These are phyloP conservation scores for Mrakia frigida DNA, from an alignment of 768 basidiomycete species.

Conservation along the genomic window DNA sequence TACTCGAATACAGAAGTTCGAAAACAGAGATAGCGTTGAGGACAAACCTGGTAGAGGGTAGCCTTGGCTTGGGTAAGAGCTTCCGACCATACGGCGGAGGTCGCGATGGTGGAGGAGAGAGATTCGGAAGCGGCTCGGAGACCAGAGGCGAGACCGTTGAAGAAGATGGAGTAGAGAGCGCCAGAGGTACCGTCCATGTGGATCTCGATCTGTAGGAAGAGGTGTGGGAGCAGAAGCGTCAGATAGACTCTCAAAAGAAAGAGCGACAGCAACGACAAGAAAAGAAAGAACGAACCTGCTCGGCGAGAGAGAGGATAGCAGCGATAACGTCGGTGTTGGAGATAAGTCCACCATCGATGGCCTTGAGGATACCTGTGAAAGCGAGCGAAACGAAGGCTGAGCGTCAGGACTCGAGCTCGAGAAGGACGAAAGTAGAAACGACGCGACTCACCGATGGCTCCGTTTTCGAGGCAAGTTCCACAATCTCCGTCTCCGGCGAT, in stretches of 20 bases:
- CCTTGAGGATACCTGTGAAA: constrained; percentile 20
- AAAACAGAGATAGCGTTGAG: constrained; percentile 40
- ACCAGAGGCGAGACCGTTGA: constrained; percentile 38
- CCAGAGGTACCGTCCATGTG: constrained; percentile 39
- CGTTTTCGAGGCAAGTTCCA: constrained; percentile 61
- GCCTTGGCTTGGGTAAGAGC: constrained; percentile 37
- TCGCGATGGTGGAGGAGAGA: constrained; percentile 22
- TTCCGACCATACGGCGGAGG: constrained; percentile 33
- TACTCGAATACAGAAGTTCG: background rate
- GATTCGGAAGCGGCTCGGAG: constrained; percentile 22
- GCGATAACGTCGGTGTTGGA: constrained; percentile 34
- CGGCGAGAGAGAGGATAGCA: constrained; percentile 33
- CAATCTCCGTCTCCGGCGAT: constrained; percentile 83
- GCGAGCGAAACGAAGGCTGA: too few relatives aligned
- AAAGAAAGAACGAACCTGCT: constrained; percentile 26
- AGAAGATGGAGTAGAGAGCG: constrained; percentile 37
- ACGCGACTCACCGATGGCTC: constrained; percentile 46
- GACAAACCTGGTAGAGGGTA: constrained; percentile 42
- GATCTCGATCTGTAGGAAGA: constrained; percentile 33
- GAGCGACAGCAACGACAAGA: too few relatives aligned
- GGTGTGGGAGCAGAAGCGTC: background rate
- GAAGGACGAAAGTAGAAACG: background rate
- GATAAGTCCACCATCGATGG: constrained; percentile 19
- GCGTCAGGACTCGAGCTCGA: background rate
- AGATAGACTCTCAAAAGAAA: background rate